These are phyloP conservation scores for Chlamydomonas sp. DNA, from an alignment of 139 green algal species.

Conservation along the genomic window DNA sequence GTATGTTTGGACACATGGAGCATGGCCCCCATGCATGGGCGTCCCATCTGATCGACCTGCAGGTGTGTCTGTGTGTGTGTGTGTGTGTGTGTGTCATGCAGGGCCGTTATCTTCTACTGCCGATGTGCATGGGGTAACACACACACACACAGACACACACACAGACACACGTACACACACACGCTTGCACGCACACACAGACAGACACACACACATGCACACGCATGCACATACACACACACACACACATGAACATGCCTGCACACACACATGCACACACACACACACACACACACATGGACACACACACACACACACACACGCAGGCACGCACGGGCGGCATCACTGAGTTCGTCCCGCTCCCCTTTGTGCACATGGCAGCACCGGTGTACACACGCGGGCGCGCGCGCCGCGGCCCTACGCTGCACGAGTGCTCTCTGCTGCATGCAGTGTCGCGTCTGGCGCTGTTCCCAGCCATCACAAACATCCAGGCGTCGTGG, in stretches of 20 bases:
- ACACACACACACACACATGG: neutral
- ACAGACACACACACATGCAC: constrained; percentile 5
- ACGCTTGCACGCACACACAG: neutral
- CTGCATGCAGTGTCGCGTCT: constrained; percentile 70
- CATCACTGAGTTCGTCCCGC: constrained; percentile 87
- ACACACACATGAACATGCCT: no score
- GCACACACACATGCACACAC: neutral
- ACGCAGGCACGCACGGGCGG: constrained; percentile 1
- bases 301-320: neutral
- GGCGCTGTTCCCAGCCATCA: constrained; percentile 56
- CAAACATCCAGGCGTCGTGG: constrained; percentile 70
- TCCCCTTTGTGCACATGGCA: constrained; percentile 93
- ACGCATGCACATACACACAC: neutral
- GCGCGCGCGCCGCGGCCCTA: constrained; percentile 56
- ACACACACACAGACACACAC: no score
- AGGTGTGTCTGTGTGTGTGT: no score
- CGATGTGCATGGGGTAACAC: no score
- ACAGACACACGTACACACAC: no score
- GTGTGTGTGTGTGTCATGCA: no score
- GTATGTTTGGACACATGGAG: constrained; percentile 88
- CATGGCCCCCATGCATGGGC: constrained; percentile 58
- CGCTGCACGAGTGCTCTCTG: constrained; percentile 69
- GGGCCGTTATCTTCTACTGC: no score
- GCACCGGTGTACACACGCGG: constrained; percentile 62
- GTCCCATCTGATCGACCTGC: constrained; percentile 57